Conservation (phyloP, 129 eudicot species). For the Scalesia atractyloides region DNA sequence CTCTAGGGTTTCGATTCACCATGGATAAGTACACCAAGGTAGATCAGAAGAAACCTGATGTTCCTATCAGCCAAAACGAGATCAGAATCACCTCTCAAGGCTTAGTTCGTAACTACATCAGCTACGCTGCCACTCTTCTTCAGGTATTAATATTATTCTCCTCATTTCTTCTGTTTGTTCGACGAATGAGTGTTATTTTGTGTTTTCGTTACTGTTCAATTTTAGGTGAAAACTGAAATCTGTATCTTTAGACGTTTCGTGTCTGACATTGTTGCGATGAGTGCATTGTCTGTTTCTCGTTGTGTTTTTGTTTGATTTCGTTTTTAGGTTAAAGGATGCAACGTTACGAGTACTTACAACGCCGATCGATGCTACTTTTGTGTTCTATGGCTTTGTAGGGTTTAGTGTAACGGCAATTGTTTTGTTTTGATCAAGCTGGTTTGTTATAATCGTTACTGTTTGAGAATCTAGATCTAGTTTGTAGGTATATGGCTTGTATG, state of each 20-base stretch:
- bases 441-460: neutral
- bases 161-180: neutral
- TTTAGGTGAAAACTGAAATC: neutral
- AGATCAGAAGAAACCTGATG: slow-evolving; percentile 61
- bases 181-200: neutral
- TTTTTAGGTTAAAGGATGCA: neutral
- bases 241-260: slow-evolving; percentile 4
- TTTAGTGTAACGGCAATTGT: neutral
- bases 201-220: slow-evolving; percentile 2
- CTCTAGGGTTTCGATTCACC: slow-evolving; percentile 16
- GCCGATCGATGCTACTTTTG: slow-evolving; percentile 3
- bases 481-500: slow-evolving; percentile 15
- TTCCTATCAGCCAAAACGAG: slow-evolving; percentile 73
- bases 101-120: slow-evolving; percentile 78
- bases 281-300: neutral
- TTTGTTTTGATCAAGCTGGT: neutral
- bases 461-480: slow-evolving; percentile 5
- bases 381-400: slow-evolving; percentile 13
- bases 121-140: slow-evolving; percentile 73
- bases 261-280: slow-evolving; percentile 3
- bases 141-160: slow-evolving; percentile 45
- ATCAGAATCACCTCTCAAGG: slow-evolving; percentile 91
- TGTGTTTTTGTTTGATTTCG: slow-evolving; percentile 6
- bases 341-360: neutral
- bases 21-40: slow-evolving; percentile 93